Percentiles rank a stretch among this genome's conserved stretches.
Conservation (phyloP, 2,329 filamentous ascomycete genomes). For the Macrophomina phaseolina region DNA sequence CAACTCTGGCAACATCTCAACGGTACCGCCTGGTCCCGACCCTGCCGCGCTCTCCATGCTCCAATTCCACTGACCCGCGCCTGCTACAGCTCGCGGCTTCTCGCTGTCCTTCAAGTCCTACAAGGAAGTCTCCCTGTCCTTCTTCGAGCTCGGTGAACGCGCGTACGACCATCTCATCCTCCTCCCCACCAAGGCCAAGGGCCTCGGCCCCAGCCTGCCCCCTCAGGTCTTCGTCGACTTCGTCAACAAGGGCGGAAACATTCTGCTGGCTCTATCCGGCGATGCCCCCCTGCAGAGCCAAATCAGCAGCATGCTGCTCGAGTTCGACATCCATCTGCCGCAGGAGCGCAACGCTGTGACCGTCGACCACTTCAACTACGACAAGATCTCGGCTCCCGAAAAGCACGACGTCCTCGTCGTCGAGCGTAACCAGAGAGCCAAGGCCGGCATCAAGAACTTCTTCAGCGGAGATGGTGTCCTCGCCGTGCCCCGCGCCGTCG, state of each 20-base stretch:
- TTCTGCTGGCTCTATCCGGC: conserved; percentile 83
- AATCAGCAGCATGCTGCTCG: conserved; percentile 78
- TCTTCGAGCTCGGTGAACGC: conserved; percentile 87
- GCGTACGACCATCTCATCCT: conserved; percentile 90
- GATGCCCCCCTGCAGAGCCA: conserved; percentile 72
- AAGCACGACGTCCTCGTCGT: conserved; percentile 88
- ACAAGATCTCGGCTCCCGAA: conserved; percentile 75
- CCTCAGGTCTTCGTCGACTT: conserved; percentile 89
- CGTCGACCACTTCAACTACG: conserved; percentile 96
- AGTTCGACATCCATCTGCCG: conserved; percentile 89
- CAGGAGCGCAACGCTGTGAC: conserved; percentile 82
- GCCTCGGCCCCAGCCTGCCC: conserved; percentile 85
- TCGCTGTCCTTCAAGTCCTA: conserved; percentile 80
- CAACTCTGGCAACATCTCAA: conserved; percentile 75
- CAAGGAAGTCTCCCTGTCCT: conserved; percentile 74
- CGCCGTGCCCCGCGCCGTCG: conserved; percentile 81
- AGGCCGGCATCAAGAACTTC: conserved; percentile 75
- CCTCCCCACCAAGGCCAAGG: conserved; percentile 89
- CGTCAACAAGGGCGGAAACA: conserved; percentile 88
- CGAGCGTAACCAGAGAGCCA: conserved; percentile 68
- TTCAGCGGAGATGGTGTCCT: conserved; percentile 74
- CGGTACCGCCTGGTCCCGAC: background rate
- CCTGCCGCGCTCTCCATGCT: background rate
- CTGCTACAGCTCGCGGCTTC: conserved; percentile 75
- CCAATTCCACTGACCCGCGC: background rate